Percentiles rank a stretch among this genome's conserved stretches.
phyloP scores from a whole-genome alignment of 2,329 filamentous ascomycete species.

The Orbilia blumenaviensis region DNA sequence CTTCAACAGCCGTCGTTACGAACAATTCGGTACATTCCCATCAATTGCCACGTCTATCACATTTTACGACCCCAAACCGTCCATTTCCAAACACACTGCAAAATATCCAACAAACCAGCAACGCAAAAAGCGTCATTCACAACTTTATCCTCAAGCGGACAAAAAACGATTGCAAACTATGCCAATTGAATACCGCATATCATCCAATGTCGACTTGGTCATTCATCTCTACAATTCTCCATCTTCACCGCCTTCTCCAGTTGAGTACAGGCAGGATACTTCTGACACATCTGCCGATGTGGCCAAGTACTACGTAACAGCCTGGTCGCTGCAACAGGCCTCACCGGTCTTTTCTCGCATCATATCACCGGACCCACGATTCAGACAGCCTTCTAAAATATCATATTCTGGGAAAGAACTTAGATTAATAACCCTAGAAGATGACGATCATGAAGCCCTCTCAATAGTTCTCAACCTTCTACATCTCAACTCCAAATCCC shows the following conservation, averaged over 20 bases:
- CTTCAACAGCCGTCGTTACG: background rate
- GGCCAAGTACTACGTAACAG: constrained; percentile 29
- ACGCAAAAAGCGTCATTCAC: no score
- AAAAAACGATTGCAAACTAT: no score
- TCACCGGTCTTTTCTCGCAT: constrained; percentile 37
- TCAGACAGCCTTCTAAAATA: constrained; percentile 21
- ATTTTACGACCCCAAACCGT: background rate
- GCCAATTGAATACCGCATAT: constrained; percentile 32
- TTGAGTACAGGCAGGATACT: background rate
- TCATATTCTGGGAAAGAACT: constrained; percentile 10
- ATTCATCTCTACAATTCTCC: constrained; percentile 15
- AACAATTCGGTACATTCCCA: background rate
- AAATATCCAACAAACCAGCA: constrained; percentile 34
- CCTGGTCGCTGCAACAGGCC: constrained; percentile 40
- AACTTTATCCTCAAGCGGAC: no score
- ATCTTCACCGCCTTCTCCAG: background rate
- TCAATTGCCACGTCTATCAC: background rate
- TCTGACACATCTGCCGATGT: background rate
- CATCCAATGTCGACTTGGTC: constrained; percentile 26
- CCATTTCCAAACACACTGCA: background rate
- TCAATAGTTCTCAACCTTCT: constrained; percentile 22
- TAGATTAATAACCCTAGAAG: constrained; percentile 27
- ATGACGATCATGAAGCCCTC: constrained; percentile 26
- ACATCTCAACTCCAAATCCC: constrained; percentile 14
- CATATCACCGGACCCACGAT: constrained; percentile 21